phyloP scores from a whole-genome alignment of 208 protist species.

The Blechomonas ayalai region DNA sequence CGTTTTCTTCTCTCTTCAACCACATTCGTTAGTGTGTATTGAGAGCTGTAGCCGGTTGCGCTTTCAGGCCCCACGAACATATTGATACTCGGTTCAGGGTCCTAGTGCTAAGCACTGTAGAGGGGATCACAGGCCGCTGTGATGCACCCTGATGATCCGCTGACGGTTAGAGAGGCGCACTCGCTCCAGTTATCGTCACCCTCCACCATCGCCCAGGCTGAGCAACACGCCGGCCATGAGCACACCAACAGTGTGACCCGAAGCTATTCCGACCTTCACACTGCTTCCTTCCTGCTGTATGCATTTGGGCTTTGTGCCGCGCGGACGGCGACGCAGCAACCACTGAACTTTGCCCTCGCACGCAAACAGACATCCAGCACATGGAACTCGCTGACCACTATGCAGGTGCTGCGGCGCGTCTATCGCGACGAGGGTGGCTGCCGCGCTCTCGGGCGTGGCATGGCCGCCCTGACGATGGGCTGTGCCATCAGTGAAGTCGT shows the following conservation, averaged over 20 bases:
- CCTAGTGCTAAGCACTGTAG: too few species aligned
- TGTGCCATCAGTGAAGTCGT: constrained; percentile 74
- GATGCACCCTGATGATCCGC: too few species aligned
- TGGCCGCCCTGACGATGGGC: constrained; percentile 50
- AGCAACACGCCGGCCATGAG: constrained; percentile 12
- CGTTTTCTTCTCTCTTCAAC: too few species aligned
- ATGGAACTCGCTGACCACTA: constrained; percentile 20
- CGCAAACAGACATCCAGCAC: constrained; percentile 57
- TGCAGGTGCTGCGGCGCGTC: constrained; percentile 25
- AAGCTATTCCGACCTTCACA: constrained; percentile 64
- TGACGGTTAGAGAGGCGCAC: too few species aligned
- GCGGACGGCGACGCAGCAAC: constrained; percentile 71
- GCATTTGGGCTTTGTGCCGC: constrained; percentile 55
- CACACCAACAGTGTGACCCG: constrained; percentile 81
- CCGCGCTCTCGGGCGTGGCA: constrained; percentile 45
- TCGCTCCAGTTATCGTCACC: neutral
- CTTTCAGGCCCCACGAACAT: too few species aligned
- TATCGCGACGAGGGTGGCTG: constrained; percentile 44
- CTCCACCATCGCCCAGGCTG: neutral
- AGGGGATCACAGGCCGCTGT: too few species aligned
- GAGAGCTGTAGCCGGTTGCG: too few species aligned
- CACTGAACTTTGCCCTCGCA: constrained; percentile 71
- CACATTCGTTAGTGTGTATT: too few species aligned
- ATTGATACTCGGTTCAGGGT: too few species aligned
- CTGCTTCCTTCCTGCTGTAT: constrained; percentile 38